Evolutionary conservation across 345 rosid genomes (phyloP).

Genomic region (Geranium rotundifolium): DNA sequence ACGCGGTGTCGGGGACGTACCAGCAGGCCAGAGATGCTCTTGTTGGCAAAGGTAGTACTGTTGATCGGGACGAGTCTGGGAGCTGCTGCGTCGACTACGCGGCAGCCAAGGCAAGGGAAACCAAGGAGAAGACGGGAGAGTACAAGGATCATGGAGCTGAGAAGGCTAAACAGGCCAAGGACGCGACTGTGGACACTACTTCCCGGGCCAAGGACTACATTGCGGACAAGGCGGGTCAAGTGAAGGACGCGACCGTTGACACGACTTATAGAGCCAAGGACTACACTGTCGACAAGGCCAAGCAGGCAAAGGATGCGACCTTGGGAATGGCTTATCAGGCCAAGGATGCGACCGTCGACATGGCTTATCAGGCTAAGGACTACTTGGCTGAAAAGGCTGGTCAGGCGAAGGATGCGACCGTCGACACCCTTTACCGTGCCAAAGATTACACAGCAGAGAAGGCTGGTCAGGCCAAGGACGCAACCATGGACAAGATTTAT

Average conservation of each 20-base stretch:
- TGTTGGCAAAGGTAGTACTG: conserved; percentile 43
- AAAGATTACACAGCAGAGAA: too few species aligned
- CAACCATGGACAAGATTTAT: too few species aligned
- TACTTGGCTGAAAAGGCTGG: too few species aligned
- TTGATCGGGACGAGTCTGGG: not conserved
- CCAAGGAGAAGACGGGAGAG: conserved; percentile 17
- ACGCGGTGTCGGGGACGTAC: conserved; percentile 39
- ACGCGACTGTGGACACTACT: conserved; percentile 19
- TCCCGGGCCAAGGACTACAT: conserved; percentile 38
- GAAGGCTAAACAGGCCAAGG: conserved; percentile 30
- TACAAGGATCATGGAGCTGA: conserved; percentile 16
- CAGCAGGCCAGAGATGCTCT: conserved; percentile 53
- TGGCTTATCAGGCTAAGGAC: too few species aligned
- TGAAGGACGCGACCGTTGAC: conserved; percentile 10
- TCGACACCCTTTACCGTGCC: too few species aligned
- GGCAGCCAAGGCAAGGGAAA: conserved; percentile 4
- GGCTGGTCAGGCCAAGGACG: too few species aligned
- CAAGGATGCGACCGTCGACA: conserved; percentile 19
- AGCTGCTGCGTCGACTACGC: not conserved
- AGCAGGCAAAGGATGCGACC: too few species aligned
- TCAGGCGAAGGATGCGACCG: too few species aligned
- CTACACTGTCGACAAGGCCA: too few species aligned
- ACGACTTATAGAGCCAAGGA: too few species aligned
- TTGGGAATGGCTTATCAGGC: conserved; percentile 6
- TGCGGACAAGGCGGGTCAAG: conserved; percentile 40